phyloP scores from a whole-genome alignment of 2,329 filamentous ascomycete genomes.

The Phialophora verrucosa region DNA sequence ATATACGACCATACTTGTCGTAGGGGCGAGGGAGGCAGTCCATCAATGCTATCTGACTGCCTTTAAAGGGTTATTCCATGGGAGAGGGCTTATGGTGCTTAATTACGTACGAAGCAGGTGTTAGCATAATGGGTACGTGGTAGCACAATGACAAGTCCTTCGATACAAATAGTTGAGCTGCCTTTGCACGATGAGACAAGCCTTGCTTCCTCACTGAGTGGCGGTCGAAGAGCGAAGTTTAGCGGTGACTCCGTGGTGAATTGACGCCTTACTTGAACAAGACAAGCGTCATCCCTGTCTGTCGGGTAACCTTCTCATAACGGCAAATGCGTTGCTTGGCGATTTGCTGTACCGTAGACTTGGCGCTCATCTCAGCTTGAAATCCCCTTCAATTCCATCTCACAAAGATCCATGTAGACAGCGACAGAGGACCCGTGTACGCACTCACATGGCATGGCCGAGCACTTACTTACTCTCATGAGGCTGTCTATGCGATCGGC shows the following conservation, averaged over 20 bases:
- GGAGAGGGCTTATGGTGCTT: background rate
- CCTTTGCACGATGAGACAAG: too few species aligned
- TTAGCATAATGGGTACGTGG: too few species aligned
- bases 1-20: background rate
- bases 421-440: background rate
- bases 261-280: too few species aligned
- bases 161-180: too few species aligned
- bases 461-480: background rate
- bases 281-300: too few species aligned
- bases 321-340: background rate
- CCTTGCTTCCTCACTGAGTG: too few species aligned
- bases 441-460: background rate
- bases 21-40: background rate
- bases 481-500: background rate
- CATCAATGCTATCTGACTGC: background rate
- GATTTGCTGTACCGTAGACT: background rate
- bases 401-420: background rate
- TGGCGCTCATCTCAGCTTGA: background rate
- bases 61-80: background rate
- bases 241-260: too few species aligned
- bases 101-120: background rate
- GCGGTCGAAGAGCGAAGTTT: too few species aligned
- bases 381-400: background rate
- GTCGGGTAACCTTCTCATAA: too few species aligned
- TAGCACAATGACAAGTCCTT: too few species aligned